Conservation (phyloP, 75 land plant genomes). For the Ceratopteris richardii region DNA sequence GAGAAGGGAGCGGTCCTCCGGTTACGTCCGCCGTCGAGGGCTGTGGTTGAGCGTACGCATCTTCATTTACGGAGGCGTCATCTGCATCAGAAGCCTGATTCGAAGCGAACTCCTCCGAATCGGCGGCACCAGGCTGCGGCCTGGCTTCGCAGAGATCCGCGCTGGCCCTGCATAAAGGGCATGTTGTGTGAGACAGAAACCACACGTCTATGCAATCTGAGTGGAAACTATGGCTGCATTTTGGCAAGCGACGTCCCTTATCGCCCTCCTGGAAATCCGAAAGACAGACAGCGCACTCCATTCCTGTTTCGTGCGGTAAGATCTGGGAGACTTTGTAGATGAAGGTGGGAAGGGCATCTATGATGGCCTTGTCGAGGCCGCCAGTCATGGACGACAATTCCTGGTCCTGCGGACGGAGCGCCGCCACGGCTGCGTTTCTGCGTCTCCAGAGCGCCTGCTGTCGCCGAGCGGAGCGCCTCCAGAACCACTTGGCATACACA, state of each 20-base stretch:
- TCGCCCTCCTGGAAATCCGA: slow-evolving; percentile 39
- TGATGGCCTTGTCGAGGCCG: slow-evolving; percentile 29
- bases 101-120: not conserved
- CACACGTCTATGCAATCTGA: slow-evolving; percentile 53
- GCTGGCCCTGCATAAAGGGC: slow-evolving; percentile 52
- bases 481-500: slow-evolving; percentile 12
- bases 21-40: not conserved
- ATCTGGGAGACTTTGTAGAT: slow-evolving; percentile 7
- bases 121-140: not conserved
- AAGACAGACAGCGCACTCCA: slow-evolving; percentile 32
- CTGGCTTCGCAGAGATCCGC: not conserved
- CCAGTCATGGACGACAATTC: not conserved
- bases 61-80: too few species aligned
- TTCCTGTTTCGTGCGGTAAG: not conserved
- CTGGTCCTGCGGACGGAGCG: not conserved
- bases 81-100: not conserved
- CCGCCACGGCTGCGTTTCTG: not conserved
- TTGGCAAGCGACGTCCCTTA: slow-evolving; percentile 26
- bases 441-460: not conserved
- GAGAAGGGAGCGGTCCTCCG: not conserved
- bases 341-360: slow-evolving; percentile 36
- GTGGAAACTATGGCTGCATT: slow-evolving; percentile 57
- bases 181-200: slow-evolving; percentile 48
- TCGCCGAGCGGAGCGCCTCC: not conserved
- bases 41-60: too few species aligned